phyloP scores from a whole-genome alignment of 2,329 filamentous ascomycete genomes.

The Colletotrichum nymphaeae region DNA sequence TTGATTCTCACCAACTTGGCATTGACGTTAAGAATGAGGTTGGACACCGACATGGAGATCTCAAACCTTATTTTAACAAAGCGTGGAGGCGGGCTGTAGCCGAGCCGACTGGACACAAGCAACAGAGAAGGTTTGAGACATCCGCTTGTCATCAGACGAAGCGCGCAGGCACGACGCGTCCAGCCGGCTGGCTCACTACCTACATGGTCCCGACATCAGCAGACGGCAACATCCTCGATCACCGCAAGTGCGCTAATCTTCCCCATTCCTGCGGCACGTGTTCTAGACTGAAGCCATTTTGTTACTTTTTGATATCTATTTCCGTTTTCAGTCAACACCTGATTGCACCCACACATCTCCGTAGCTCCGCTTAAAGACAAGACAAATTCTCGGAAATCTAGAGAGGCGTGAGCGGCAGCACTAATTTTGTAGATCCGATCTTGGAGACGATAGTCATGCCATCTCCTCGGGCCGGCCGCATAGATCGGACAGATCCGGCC shows the following conservation, averaged over 20 bases:
- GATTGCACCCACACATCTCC: neutral
- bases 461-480: neutral
- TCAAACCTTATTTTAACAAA: neutral
- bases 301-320: neutral
- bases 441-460: neutral
- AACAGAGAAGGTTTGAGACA: neutral
- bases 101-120: too few relatives aligned
- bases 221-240: neutral
- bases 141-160: neutral
- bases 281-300: neutral
- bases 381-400: neutral
- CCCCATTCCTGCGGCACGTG: neutral
- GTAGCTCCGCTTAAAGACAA: neutral
- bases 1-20: too few relatives aligned
- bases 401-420: neutral
- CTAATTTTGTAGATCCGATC: neutral
- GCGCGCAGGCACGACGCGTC: too few relatives aligned
- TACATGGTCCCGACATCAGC: neutral
- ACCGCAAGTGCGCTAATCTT: neutral
- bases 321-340: neutral
- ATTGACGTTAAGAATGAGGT: neutral
- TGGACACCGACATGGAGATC: neutral
- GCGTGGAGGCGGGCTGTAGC: neutral
- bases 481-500: neutral
- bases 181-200: too few relatives aligned